phyloP scores from a whole-genome alignment of 352 stramenopile species.

The Heterotrichella gracilis region DNA sequence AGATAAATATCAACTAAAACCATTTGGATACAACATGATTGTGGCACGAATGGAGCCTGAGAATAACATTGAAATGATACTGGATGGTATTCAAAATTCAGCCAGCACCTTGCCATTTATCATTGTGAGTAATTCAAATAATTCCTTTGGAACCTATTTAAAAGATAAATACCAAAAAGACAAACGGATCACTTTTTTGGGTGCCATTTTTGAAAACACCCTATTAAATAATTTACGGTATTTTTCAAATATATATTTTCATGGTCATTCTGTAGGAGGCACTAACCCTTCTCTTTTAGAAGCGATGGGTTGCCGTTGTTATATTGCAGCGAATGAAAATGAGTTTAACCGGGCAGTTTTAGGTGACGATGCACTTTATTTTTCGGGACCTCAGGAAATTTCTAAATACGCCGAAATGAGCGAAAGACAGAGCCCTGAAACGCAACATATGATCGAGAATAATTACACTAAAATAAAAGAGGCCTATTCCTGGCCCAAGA shows the following conservation, averaged over 20 bases:
- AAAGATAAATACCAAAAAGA: background rate
- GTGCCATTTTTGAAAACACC: background rate
- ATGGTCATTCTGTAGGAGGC: background rate
- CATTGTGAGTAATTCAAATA: background rate
- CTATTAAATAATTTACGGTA: background rate
- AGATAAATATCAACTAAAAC: background rate
- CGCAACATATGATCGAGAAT: background rate
- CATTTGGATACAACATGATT: background rate
- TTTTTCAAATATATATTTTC: conserved; percentile 8
- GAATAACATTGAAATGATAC: conserved; percentile 2
- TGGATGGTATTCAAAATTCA: background rate
- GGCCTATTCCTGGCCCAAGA: background rate
- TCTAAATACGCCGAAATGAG: background rate
- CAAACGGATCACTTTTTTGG: background rate
- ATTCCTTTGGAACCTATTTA: background rate
- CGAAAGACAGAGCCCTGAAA: background rate
- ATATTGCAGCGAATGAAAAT: background rate
- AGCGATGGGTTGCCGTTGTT: background rate
- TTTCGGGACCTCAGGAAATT: background rate
- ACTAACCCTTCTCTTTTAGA: background rate
- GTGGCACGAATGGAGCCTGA: background rate
- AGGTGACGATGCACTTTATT: background rate
- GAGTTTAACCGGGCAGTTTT: background rate
- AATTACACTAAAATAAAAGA: background rate
- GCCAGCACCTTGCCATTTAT: background rate